phyloP scores from a whole-genome alignment of 345 rosid genomes.

The Gossypium rotundifolium region DNA sequence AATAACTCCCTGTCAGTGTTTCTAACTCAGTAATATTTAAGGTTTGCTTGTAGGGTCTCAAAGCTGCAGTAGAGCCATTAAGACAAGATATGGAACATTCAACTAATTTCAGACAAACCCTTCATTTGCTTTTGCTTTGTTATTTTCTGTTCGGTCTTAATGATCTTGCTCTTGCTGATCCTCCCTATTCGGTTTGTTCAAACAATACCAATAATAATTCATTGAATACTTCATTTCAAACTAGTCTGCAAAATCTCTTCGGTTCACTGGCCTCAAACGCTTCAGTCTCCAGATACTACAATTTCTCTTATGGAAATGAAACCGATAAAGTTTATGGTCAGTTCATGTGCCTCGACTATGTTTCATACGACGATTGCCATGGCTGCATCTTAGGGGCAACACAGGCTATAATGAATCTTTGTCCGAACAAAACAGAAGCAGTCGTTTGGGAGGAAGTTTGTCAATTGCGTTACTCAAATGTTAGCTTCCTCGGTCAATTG shows the following conservation, averaged over 20 bases:
- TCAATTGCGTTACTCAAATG: constrained; percentile 28
- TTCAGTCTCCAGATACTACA: constrained; percentile 2
- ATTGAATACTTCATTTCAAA: background rate
- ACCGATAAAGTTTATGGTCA: constrained; percentile 21
- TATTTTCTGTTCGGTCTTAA: background rate
- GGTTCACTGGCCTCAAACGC: constrained; percentile 14
- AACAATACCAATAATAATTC: background rate
- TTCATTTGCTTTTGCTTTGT: background rate
- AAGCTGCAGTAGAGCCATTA: background rate
- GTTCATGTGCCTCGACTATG: constrained; percentile 35
- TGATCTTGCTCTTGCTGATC: constrained; percentile 17
- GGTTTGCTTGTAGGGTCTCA: background rate
- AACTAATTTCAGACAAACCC: background rate
- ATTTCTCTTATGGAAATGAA: constrained; percentile 17
- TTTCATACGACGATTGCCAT: constrained; percentile 4
- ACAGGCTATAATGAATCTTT: constrained; percentile 14
- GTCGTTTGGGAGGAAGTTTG: constrained; percentile 33
- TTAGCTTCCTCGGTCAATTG: constrained; percentile 26
- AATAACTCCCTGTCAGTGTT: background rate
- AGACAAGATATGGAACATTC: constrained; percentile 2
- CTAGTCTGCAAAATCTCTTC: constrained; percentile 3
- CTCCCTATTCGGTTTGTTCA: constrained; percentile 6
- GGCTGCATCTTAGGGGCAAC: constrained; percentile 18
- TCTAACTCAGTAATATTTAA: background rate
- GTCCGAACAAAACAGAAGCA: constrained; percentile 23